Conservation (phyloP, 352 stramenopile genomes). For the Globisporangium splendens region DNA sequence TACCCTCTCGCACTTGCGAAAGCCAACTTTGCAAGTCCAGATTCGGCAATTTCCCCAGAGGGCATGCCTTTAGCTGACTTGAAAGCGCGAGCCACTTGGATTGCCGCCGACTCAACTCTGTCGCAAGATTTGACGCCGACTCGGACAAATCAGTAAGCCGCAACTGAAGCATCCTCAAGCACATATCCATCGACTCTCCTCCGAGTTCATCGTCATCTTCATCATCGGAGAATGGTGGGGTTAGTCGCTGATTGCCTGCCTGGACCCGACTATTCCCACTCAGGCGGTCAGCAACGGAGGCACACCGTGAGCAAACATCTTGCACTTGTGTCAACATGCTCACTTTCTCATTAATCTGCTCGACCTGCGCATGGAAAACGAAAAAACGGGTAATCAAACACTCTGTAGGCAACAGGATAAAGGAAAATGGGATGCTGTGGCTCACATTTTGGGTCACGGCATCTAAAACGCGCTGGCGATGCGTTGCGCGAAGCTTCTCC, state of each 20-base stretch:
- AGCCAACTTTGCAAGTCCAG: conserved; percentile 75
- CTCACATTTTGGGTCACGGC: conserved; percentile 45
- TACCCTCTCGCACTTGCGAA: conserved; percentile 67
- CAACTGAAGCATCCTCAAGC: conserved; percentile 15
- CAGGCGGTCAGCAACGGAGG: conserved; percentile 34
- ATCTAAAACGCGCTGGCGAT: conserved; percentile 58
- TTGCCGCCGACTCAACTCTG: conserved; percentile 39
- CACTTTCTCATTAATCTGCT: conserved; percentile 56
- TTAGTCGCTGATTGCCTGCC: not conserved
- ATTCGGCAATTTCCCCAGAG: conserved; percentile 40
- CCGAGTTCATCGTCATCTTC: conserved; percentile 3
- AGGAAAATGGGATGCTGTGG: not conserved
- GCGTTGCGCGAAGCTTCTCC: conserved; percentile 43
- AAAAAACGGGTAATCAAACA: not conserved
- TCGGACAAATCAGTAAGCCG: conserved; percentile 21
- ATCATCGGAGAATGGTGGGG: not conserved
- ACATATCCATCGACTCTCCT: conserved; percentile 1
- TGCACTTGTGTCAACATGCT: conserved; percentile 51
- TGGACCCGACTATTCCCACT: conserved; percentile 3
- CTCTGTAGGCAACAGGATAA: not conserved
- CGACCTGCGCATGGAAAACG: conserved; percentile 19
- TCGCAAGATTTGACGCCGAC: conserved; percentile 16
- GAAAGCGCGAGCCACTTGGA: conserved; percentile 68
- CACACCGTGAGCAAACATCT: conserved; percentile 37
- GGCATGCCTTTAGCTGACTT: conserved; percentile 62